phyloP scores from a whole-genome alignment of 805 yeast genomes.

The Lipomyces lipofer region DNA sequence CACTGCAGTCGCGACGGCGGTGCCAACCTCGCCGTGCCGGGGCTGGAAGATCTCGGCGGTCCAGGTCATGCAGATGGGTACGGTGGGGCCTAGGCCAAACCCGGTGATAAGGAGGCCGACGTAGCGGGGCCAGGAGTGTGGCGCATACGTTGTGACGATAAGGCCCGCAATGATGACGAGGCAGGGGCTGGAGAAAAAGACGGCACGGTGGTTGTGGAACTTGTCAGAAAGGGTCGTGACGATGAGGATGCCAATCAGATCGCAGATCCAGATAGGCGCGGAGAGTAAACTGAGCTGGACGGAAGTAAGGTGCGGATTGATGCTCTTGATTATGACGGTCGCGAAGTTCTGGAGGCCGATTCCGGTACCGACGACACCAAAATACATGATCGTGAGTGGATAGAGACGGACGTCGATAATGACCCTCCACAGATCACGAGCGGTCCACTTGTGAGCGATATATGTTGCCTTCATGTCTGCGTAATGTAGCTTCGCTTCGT shows the following conservation, averaged over 20 bases:
- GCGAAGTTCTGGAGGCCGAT: conserved; percentile 84
- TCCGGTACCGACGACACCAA: conserved; percentile 92
- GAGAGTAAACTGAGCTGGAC: conserved; percentile 72
- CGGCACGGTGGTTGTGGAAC: conserved; percentile 57
- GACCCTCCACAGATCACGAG: conserved; percentile 57
- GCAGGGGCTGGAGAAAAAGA: conserved; percentile 63
- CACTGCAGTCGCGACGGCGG: conserved; percentile 78
- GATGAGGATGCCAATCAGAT: conserved; percentile 68
- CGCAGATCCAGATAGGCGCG: conserved; percentile 91
- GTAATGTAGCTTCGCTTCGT: conserved; percentile 58
- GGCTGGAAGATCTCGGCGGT: conserved; percentile 40
- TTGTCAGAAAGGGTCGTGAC: conserved; percentile 81
- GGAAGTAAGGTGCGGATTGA: conserved; percentile 62
- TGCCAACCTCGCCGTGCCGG: conserved; percentile 78
- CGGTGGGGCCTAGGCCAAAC: conserved; percentile 87
- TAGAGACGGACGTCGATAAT: conserved; percentile 66
- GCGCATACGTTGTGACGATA: conserved; percentile 73
- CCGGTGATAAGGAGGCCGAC: conserved; percentile 83
- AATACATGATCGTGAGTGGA: conserved; percentile 85
- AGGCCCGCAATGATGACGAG: conserved; percentile 71
- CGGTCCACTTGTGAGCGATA: conserved; percentile 51
- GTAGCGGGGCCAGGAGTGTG: conserved; percentile 71
- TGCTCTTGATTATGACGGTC: conserved; percentile 67
- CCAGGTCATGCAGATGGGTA: conserved; percentile 63
- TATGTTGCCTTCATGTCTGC: conserved; percentile 24